These are phyloP conservation scores for Amaranthus cruentus DNA, from an alignment of 148 eudicot species.

Conservation along the genomic window DNA sequence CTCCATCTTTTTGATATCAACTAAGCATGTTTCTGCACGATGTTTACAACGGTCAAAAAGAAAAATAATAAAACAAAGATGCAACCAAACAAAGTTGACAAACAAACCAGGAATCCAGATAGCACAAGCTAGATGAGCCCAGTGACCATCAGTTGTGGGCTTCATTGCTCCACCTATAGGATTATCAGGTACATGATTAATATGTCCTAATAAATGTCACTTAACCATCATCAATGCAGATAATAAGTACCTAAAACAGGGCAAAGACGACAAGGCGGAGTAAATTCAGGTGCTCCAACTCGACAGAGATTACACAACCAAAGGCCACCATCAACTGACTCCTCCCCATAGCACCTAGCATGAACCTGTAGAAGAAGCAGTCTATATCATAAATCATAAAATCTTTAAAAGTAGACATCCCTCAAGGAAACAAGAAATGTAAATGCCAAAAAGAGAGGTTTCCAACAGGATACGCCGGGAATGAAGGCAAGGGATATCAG, in stretches of 20 bases:
- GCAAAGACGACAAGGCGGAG: slow-evolving; percentile 92
- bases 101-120: slow-evolving; percentile 96
- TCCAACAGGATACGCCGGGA: background rate
- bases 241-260: slow-evolving; percentile 68
- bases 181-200: slow-evolving; percentile 6
- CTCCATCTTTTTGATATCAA: slow-evolving; percentile 93
- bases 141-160: slow-evolving; percentile 93
- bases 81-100: slow-evolving; percentile 9
- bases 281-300: slow-evolving; percentile 67
- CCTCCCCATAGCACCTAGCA: slow-evolving; percentile 99
- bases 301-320: slow-evolving; percentile 97
- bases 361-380: slow-evolving; percentile 58
- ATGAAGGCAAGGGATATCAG: background rate
- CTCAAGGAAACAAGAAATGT: background rate
- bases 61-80: slow-evolving; percentile 1
- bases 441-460: background rate
- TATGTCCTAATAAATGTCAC: background rate
- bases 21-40: slow-evolving; percentile 82
- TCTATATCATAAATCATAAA: slow-evolving; percentile 1
- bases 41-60: slow-evolving; percentile 25
- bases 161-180: slow-evolving; percentile 94
- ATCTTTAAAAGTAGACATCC: background rate
- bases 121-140: slow-evolving; percentile 99
- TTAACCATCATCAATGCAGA: slow-evolving; percentile 1
- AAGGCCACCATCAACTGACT: slow-evolving; percentile 67